phyloP scores from a whole-genome alignment of 139 green algal species.

The Chlamydomonas asymmetrica region DNA sequence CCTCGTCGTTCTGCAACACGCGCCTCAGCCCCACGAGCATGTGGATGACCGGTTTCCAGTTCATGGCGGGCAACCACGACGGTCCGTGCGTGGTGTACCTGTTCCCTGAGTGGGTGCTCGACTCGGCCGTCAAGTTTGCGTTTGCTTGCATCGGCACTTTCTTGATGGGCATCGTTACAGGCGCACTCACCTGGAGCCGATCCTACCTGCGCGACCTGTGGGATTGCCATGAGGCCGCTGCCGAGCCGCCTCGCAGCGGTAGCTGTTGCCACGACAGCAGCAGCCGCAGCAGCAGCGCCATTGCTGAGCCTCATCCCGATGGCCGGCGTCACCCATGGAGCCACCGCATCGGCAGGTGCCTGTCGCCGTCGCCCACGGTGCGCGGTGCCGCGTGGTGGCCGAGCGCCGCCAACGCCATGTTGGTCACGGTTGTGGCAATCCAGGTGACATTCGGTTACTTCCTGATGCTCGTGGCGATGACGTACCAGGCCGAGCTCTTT shows the following conservation, averaged over 20 bases:
- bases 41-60: slow-evolving; percentile 46
- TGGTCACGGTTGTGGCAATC: background rate
- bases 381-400: background rate
- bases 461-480: slow-evolving; percentile 38
- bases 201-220: background rate
- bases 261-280: no score
- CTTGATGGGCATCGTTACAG: slow-evolving; percentile 21
- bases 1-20: slow-evolving; percentile 33
- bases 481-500: slow-evolving; percentile 33
- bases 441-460: slow-evolving; percentile 29
- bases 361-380: no score
- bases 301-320: no score
- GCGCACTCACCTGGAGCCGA: background rate
- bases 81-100: slow-evolving; percentile 37
- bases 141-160: slow-evolving; percentile 40
- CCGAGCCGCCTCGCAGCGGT: no score
- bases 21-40: slow-evolving; percentile 27
- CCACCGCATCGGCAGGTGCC: no score
- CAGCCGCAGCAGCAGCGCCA: no score
- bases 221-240: no score
- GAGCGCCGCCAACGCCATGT: background rate
- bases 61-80: background rate
- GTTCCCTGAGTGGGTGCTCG: slow-evolving; percentile 32
- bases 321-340: background rate
- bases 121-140: slow-evolving; percentile 28